phyloP scores from a whole-genome alignment of 2,329 filamentous ascomycete species.

The Venturia oleaginea region DNA sequence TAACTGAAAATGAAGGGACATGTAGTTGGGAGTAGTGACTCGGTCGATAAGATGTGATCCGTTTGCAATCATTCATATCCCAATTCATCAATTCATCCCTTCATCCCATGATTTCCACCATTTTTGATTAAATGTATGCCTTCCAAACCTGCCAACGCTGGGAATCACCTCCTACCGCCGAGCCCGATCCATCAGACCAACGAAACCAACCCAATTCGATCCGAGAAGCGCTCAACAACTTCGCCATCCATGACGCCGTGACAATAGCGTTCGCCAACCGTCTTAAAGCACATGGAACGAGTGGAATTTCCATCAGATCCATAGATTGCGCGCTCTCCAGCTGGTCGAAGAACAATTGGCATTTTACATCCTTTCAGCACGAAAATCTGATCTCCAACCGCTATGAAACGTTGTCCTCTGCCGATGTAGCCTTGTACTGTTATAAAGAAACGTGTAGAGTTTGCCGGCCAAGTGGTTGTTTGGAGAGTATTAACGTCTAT shows the following conservation, averaged over 20 bases:
- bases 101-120: too few relatives aligned
- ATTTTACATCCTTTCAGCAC: not conserved
- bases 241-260: constrained; percentile 1
- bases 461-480: not conserved
- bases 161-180: too few relatives aligned
- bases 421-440: not conserved
- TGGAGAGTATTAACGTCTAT: not conserved
- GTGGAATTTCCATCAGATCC: not conserved
- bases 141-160: too few relatives aligned
- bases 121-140: too few relatives aligned
- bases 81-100: too few relatives aligned
- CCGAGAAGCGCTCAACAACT: not conserved
- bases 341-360: not conserved
- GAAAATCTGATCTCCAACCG: not conserved
- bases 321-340: not conserved
- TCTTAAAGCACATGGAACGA: not conserved
- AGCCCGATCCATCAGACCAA: too few relatives aligned
- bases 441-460: not conserved
- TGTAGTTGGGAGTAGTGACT: too few relatives aligned
- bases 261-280: not conserved
- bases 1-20: too few relatives aligned
- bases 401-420: not conserved
- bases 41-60: too few relatives aligned
- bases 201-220: not conserved
- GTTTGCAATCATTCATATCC: too few relatives aligned